phyloP scores from a whole-genome alignment of 2,329 filamentous ascomycete species.

The Pezicula carpinea region DNA sequence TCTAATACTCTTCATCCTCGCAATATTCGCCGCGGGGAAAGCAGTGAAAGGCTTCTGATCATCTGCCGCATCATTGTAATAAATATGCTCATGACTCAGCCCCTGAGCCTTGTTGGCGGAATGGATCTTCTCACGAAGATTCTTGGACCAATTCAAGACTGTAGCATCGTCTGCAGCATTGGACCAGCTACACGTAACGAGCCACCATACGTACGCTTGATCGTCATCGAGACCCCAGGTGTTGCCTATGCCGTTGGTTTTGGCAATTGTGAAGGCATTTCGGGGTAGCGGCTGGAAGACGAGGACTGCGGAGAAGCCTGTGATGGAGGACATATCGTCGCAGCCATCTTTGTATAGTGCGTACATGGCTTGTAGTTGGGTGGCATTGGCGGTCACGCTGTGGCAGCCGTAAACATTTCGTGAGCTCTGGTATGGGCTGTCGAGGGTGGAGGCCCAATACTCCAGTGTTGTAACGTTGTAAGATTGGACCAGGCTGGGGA shows the following conservation, averaged over 20 bases:
- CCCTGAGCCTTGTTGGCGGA: slow-evolving; percentile 21
- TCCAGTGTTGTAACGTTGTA: slow-evolving; percentile 7
- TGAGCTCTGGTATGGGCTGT: slow-evolving; percentile 12
- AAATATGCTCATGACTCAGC: slow-evolving; percentile 28
- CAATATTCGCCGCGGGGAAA: slow-evolving; percentile 28
- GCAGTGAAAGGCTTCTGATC: slow-evolving; percentile 31
- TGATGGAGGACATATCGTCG: slow-evolving; percentile 29
- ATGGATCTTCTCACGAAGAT: slow-evolving; percentile 28
- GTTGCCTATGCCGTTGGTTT: slow-evolving; percentile 34
- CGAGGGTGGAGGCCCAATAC: slow-evolving; percentile 6
- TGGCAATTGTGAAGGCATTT: slow-evolving; percentile 25
- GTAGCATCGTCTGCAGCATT: slow-evolving; percentile 31
- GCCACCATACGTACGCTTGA: slow-evolving; percentile 27
- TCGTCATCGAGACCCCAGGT: slow-evolving; percentile 30
- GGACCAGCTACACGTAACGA: slow-evolving; percentile 24
- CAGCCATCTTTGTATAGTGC: slow-evolving; percentile 31
- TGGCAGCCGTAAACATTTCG: too few relatives aligned
- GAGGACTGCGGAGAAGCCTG: slow-evolving; percentile 34
- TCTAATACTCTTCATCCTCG: slow-evolving; percentile 26
- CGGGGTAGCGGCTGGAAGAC: slow-evolving; percentile 29
- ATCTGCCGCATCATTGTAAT: slow-evolving; percentile 34
- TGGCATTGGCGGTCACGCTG: too few relatives aligned
- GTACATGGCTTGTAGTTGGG: slow-evolving; percentile 29
- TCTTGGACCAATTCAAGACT: slow-evolving; percentile 29
- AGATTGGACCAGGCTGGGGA: not conserved